These are phyloP conservation scores for Daldinia vernicosa DNA, from an alignment of 495 filamentous ascomycete genomes.

Conservation along the genomic window DNA sequence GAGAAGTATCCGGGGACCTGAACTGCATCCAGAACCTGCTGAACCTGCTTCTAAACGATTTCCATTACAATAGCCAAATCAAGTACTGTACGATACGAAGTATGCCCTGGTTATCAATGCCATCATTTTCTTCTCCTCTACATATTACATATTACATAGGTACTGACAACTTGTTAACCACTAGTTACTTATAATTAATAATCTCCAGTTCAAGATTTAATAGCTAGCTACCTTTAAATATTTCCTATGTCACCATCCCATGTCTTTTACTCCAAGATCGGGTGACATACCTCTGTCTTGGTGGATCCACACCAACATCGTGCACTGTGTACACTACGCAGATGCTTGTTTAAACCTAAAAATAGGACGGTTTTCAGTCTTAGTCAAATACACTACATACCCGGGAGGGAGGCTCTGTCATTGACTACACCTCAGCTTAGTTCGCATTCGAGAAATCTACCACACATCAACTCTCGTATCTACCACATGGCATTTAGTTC, in stretches of 20 bases:
- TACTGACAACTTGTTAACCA: too few relatives aligned
- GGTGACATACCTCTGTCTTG: background rate
- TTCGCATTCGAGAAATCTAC: background rate
- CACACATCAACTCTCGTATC: background rate
- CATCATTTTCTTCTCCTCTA: background rate
- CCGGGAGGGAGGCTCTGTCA: background rate
- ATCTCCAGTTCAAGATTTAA: background rate
- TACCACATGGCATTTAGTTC: background rate
- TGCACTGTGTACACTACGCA: background rate
- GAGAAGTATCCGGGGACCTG: background rate
- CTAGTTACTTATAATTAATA: too few relatives aligned
- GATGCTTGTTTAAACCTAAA: constrained; percentile 2
- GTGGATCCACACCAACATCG: background rate
- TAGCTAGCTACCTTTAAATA: background rate
- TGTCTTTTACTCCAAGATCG: background rate
- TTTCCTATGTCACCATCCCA: background rate
- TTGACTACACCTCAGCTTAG: background rate
- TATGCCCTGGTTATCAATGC: background rate
- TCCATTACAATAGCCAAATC: background rate
- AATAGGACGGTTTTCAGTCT: background rate
- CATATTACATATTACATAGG: too few relatives aligned
- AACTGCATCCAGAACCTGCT: background rate
- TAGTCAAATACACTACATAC: constrained; percentile 2
- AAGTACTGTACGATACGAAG: too few relatives aligned
- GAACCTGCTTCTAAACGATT: background rate